Conservation (phyloP, 2,329 filamentous ascomycete genomes). For the Aspergillus ochraceoroseus region DNA sequence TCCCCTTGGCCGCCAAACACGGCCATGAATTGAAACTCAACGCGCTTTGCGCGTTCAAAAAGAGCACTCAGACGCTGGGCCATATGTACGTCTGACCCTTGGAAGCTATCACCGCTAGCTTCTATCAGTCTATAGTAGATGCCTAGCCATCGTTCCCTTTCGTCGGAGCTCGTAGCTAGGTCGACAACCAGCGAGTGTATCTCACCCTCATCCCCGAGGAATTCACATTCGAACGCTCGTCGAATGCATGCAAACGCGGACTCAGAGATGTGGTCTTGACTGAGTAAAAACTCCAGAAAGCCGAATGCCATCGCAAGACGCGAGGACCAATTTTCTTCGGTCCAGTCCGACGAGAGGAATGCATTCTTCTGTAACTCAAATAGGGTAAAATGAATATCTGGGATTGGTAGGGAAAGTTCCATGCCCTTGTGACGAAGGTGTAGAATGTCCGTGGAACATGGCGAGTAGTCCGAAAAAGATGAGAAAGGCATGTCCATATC, state of each 20-base stretch:
- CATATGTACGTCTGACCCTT: no score
- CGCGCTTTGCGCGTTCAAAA: constrained; percentile 13
- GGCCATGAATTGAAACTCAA: constrained; percentile 13
- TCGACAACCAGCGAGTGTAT: constrained; percentile 17
- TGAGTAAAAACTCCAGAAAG: constrained; percentile 15
- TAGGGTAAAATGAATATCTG: not conserved
- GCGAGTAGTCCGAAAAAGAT: not conserved
- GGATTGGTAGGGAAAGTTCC: constrained; percentile 6
- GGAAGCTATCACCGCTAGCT: constrained; percentile 3
- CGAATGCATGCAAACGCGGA: constrained; percentile 1
- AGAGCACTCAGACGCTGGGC: constrained; percentile 8
- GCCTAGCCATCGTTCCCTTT: constrained; percentile 12
- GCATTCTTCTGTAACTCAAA: constrained; percentile 10
- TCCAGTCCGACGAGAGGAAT: constrained; percentile 6
- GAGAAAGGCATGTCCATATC: constrained; percentile 2
- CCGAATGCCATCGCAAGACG: constrained; percentile 10
- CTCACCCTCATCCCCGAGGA: constrained; percentile 10
- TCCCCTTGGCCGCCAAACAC: constrained; percentile 23
- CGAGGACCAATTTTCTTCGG: not conserved
- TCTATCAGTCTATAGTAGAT: constrained; percentile 16
- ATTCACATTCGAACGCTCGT: constrained; percentile 14
- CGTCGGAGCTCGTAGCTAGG: not conserved
- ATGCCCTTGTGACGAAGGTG: constrained; percentile 5
- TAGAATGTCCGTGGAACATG: constrained; percentile 1
- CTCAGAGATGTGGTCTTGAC: not conserved